Conservation (phyloP, 371 early-diverging fungal species). For the Rhizopus stolonifer region DNA sequence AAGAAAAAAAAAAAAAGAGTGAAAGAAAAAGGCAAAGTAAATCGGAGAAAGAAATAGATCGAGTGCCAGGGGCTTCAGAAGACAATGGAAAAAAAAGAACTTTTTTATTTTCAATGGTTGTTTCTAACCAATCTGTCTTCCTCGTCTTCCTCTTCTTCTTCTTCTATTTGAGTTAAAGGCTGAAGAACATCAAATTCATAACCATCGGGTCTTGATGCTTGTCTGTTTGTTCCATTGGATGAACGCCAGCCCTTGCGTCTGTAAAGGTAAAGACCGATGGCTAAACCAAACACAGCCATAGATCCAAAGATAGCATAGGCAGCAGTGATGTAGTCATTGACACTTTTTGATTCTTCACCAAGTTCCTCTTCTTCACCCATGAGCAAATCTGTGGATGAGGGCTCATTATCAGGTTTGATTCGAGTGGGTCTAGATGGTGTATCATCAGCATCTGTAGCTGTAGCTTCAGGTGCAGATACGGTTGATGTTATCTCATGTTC, state of each 20-base stretch:
- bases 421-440: slow-evolving; percentile 27
- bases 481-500: slow-evolving; percentile 17
- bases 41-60: slow-evolving; percentile 2
- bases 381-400: neutral
- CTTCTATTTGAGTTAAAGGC: slow-evolving; percentile 24
- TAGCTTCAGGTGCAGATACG: neutral
- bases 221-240: neutral
- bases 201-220: slow-evolving; percentile 11
- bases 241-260: slow-evolving; percentile 13
- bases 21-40: neutral
- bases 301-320: slow-evolving; percentile 20
- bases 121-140: neutral
- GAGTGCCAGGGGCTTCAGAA: slow-evolving; percentile 3
- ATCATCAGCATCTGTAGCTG: slow-evolving; percentile 8
- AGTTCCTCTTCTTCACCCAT: no score
- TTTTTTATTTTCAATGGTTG: neutral
- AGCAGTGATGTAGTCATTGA: slow-evolving; percentile 6
- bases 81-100: neutral
- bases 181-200: slow-evolving; percentile 29
- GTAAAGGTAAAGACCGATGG: slow-evolving; percentile 16
- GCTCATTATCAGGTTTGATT: slow-evolving; percentile 9
- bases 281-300: slow-evolving; percentile 18
- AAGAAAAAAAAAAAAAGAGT: slow-evolving; percentile 4
- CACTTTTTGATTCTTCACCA: neutral
- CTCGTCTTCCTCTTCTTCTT: slow-evolving; percentile 16